Evolutionary conservation across 2,329 filamentous ascomycete genomes (phyloP).

Genomic region (Sclerotinia glacialis): DNA sequence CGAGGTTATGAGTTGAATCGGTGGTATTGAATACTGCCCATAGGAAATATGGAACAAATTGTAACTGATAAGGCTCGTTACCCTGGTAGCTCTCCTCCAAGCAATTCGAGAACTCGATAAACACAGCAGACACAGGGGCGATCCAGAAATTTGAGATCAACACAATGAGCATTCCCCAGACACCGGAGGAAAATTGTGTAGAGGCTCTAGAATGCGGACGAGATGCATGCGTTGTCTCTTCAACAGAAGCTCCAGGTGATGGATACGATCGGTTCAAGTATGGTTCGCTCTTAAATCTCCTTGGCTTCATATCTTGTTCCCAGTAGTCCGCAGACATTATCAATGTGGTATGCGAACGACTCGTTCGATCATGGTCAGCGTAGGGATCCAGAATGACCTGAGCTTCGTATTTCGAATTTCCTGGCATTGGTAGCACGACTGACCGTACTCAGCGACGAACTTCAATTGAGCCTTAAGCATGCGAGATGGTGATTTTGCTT

Average conservation of each 20-base stretch:
- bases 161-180: slow-evolving; percentile 29
- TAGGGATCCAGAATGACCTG: slow-evolving; percentile 30
- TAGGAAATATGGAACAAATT: slow-evolving; percentile 75
- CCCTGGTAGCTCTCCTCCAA: slow-evolving; percentile 60
- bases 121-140: slow-evolving; percentile 57
- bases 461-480: slow-evolving; percentile 27
- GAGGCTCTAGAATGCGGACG: neutral
- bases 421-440: slow-evolving; percentile 32
- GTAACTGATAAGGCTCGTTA: slow-evolving; percentile 59
- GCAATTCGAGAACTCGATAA: slow-evolving; percentile 82
- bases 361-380: slow-evolving; percentile 30
- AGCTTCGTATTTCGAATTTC: slow-evolving; percentile 29
- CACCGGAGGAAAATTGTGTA: slow-evolving; percentile 20
- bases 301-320: slow-evolving; percentile 15
- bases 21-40: slow-evolving; percentile 69
- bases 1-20: slow-evolving; percentile 61
- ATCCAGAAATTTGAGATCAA: slow-evolving; percentile 33
- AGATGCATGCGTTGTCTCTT: neutral
- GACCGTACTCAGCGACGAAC: slow-evolving; percentile 31
- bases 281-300: neutral
- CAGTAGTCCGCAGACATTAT: slow-evolving; percentile 32
- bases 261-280: neutral
- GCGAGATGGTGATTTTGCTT: slow-evolving; percentile 23
- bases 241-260: neutral
- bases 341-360: slow-evolving; percentile 24